These are phyloP conservation scores for Colletotrichum filicis DNA, from an alignment of 2,329 filamentous ascomycete species.

Conservation along the genomic window DNA sequence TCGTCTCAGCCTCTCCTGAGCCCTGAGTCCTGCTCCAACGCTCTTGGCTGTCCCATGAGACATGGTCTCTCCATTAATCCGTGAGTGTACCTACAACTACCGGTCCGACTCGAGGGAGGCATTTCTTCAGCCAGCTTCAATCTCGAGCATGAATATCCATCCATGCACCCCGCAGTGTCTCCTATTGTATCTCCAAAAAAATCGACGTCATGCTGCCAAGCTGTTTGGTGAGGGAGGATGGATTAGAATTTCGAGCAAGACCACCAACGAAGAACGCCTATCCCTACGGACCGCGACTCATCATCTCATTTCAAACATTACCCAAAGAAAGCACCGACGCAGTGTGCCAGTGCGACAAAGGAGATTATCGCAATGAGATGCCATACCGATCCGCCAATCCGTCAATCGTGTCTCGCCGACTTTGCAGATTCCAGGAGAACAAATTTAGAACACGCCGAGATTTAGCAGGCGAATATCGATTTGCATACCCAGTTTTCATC, in stretches of 20 bases:
- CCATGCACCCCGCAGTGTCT: slow-evolving; percentile 31
- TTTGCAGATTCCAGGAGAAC: slow-evolving; percentile 8
- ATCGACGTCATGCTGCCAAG: slow-evolving; percentile 29
- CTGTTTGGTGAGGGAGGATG: neutral
- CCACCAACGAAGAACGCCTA: neutral
- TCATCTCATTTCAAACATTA: neutral
- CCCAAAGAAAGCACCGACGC: neutral
- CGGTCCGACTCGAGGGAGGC: neutral
- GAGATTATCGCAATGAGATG: slow-evolving; percentile 22
- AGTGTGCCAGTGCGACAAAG: neutral
- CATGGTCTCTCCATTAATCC: neutral
- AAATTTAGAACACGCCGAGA: slow-evolving; percentile 33
- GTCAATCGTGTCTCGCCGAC: neutral
- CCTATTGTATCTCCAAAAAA: slow-evolving; percentile 13
- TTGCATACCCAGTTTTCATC: slow-evolving; percentile 30
- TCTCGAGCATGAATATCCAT: slow-evolving; percentile 20
- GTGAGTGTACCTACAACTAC: neutral
- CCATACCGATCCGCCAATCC: slow-evolving; percentile 16
- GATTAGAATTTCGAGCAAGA: neutral
- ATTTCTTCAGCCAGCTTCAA: slow-evolving; percentile 3
- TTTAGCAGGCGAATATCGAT: slow-evolving; percentile 24
- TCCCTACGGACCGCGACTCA: neutral
- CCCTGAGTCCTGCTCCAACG: slow-evolving; percentile 3
- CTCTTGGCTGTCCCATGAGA: slow-evolving; percentile 19
- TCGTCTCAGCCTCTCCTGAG: slow-evolving; percentile 26